Evolutionary conservation across 345 rosid genomes (phyloP).

Genomic region (Pistacia vera): DNA sequence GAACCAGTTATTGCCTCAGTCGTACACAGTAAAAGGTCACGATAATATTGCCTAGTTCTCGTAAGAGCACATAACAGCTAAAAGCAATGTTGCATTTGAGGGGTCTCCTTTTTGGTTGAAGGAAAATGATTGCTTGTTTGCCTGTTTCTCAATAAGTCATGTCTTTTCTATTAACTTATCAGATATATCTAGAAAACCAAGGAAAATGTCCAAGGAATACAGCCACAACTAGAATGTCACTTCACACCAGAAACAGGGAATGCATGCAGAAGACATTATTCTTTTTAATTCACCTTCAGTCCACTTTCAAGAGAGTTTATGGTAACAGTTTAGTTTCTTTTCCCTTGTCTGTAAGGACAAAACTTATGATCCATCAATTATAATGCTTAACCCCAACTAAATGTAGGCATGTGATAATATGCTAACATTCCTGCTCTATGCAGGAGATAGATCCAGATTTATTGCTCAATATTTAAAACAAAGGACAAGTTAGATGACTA

Average conservation of each 20-base stretch:
- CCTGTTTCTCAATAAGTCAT: not conserved
- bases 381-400: not conserved
- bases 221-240: no score
- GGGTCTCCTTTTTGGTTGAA: not conserved
- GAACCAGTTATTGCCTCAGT: no score
- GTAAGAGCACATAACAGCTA: not conserved
- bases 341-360: not conserved
- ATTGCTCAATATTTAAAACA: no score
- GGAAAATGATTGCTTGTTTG: not conserved
- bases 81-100: not conserved
- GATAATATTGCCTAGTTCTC: not conserved
- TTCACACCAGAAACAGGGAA: no score
- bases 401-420: constrained; percentile 3
- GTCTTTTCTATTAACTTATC: not conserved
- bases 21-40: not conserved
- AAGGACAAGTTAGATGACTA: no score
- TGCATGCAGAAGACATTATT: no score
- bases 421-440: not conserved
- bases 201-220: not conserved
- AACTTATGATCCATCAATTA: not conserved
- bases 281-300: not conserved
- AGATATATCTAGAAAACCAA: not conserved
- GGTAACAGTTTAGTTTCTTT: not conserved
- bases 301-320: not conserved
- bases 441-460: no score